Evolutionary conservation across 169 alveolate genomes (phyloP), one percentile per base, ranked within the genome.

Genomic region (Eimeria sp.): DNA sequence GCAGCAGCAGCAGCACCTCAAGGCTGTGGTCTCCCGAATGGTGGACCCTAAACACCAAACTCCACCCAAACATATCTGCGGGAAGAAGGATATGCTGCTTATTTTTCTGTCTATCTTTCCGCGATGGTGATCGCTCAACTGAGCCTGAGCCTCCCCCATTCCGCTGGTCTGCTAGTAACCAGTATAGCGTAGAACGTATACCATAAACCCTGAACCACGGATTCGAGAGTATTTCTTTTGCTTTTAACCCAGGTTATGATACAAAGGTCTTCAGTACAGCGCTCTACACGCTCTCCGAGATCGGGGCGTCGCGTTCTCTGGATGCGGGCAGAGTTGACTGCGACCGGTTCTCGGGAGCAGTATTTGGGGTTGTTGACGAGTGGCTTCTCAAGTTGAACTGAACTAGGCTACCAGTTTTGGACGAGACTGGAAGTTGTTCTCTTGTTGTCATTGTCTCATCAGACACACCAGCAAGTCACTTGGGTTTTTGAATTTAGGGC

Each of bases 71-170:
- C 10, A 73, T 9, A 3, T 16, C 6, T 73, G 54, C 43, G 11
- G 11, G 43, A 57, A 45, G 84, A 45, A 45, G 54, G 57, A 16
- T 10, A 30, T 34, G 84, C 34, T 78, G n/a, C 49, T 45, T 76
- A 10, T 78, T 78, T 78, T n/a, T 20, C 58, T 45, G 40, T 43
- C 63, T 49, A 43, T 30, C 40, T 22, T 47, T 78, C 63, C 89
- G 51, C 89, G 47, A 51, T 51, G 70, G 61, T 78, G 89, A 47
- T 30, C 89, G 70, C 40, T 51, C 61, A n/a, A 45, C 45, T 65
- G 89, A 65, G 89, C 89, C 45, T 65, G 89, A 65, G 89, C 89
- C 89, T 51, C 63, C 47, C 89, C 89, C 57, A 51, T 78, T 11
- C 89, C 89, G 57, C 89, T 78, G 89, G 89, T 78, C 89, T 78